These are phyloP conservation scores for Pichia eremophila DNA, from an alignment of 805 yeast species.

Conservation along the genomic window DNA sequence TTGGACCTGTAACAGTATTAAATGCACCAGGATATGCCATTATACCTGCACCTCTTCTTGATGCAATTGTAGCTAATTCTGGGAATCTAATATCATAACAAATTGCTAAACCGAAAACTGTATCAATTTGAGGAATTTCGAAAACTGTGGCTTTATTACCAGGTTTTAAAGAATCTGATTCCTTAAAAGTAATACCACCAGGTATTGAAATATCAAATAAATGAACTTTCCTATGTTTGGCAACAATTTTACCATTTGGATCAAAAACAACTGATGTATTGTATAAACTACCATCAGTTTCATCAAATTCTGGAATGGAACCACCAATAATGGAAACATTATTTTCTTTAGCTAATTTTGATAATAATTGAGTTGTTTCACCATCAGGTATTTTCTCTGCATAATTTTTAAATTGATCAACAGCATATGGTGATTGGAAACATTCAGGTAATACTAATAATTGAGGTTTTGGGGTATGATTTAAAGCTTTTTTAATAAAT, in stretches of 20 bases:
- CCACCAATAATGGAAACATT: slow-evolving; percentile 76
- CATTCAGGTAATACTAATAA: slow-evolving; percentile 89
- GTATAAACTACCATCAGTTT: slow-evolving; percentile 44
- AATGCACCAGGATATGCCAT: slow-evolving; percentile 81
- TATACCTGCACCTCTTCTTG: slow-evolving; percentile 59
- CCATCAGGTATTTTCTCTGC: slow-evolving; percentile 83
- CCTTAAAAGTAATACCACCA: slow-evolving; percentile 80
- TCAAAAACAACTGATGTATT: slow-evolving; percentile 70
- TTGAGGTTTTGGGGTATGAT: slow-evolving; percentile 46
- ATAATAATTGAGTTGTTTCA: slow-evolving; percentile 51
- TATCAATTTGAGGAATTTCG: slow-evolving; percentile 51
- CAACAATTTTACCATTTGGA: slow-evolving; percentile 66
- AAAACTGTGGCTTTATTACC: slow-evolving; percentile 79
- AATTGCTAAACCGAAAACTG: slow-evolving; percentile 70
- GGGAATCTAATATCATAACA: slow-evolving; percentile 80
- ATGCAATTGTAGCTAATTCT: slow-evolving; percentile 62
- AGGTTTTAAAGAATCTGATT: slow-evolving; percentile 62
- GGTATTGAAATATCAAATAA: slow-evolving; percentile 91
- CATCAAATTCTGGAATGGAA: slow-evolving; percentile 74
- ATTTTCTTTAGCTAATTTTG: slow-evolving; percentile 56
- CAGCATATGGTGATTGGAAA: slow-evolving; percentile 92
- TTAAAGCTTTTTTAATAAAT: slow-evolving; percentile 55
- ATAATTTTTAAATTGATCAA: slow-evolving; percentile 74
- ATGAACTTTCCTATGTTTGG: slow-evolving; percentile 85
- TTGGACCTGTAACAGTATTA: slow-evolving; percentile 76